Conservation (phyloP, 108 stramenopile genomes). For the Stephanodiscus triporus region DNA sequence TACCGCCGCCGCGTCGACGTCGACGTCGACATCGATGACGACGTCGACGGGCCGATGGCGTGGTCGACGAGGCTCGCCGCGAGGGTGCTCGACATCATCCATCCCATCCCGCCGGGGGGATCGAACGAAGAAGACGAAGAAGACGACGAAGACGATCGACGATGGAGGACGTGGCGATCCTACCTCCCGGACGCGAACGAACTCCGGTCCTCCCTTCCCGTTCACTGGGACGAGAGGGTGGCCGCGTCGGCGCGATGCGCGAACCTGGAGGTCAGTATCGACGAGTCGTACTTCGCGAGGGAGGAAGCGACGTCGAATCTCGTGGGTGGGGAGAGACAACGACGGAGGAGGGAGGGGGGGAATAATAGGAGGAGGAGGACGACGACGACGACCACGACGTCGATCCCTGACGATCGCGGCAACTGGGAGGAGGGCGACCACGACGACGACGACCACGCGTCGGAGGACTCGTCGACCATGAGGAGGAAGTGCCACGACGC, state of each 20-base stretch:
- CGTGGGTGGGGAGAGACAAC: constrained; percentile 11
- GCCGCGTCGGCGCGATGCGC: constrained; percentile 52
- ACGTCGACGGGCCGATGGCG: constrained; percentile 23
- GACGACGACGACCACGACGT: no score
- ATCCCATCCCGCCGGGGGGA: neutral
- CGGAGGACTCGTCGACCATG: constrained; percentile 5
- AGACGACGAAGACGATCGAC: neutral
- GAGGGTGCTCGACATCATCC: constrained; percentile 43
- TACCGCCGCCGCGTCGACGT: neutral
- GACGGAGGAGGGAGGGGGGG: neutral
- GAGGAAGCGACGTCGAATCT: constrained; percentile 58
- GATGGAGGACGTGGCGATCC: constrained; percentile 49
- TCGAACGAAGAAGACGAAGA: no score
- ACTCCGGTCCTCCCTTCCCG: constrained; percentile 65
- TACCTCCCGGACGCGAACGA: constrained; percentile 56
- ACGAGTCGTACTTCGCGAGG: constrained; percentile 71
- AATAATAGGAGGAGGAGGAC: neutral
- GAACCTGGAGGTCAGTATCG: constrained; percentile 70
- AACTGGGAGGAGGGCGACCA: constrained; percentile 2
- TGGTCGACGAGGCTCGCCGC: constrained; percentile 83
- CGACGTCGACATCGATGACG: neutral
- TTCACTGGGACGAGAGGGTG: constrained; percentile 72
- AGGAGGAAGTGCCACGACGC: constrained; percentile 41
- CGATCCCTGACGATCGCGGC: no score
- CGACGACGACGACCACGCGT: constrained; percentile 49